Evolutionary conservation across 1,284 basidiomycete genomes (phyloP).

Genomic region (Caloboletus firmus): DNA sequence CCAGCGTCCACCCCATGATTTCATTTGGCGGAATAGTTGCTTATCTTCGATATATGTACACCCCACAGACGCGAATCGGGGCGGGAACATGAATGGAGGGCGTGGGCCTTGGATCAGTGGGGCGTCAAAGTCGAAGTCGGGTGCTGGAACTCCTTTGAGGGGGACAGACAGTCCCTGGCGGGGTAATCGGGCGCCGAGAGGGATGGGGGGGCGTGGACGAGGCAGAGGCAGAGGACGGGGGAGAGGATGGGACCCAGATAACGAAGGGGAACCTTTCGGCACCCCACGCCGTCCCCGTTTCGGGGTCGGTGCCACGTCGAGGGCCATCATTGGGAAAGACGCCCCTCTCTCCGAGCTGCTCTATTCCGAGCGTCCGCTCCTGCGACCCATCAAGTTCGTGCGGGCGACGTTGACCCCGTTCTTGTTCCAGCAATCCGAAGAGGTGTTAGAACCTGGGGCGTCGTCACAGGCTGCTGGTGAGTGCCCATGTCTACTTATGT

Average conservation of each 20-base stretch:
- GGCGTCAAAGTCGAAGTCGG: constrained; percentile 7
- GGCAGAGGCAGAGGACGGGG: constrained; percentile 27
- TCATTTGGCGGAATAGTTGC: not conserved
- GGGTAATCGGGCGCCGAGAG: constrained; percentile 17
- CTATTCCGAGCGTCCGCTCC: constrained; percentile 56
- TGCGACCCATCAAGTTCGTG: constrained; percentile 69
- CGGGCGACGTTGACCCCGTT: constrained; percentile 51
- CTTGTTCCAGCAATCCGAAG: constrained; percentile 66
- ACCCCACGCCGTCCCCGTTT: not conserved
- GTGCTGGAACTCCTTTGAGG: constrained; percentile 14
- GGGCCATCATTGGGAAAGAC: constrained; percentile 24
- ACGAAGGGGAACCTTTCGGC: not conserved
- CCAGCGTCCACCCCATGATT: not conserved
- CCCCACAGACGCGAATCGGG: not conserved
- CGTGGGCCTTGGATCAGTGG: constrained; percentile 6
- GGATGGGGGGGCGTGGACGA: constrained; percentile 24
- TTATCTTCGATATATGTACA: constrained; percentile 2
- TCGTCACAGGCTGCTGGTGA: constrained; percentile 51
- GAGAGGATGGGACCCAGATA: constrained; percentile 12
- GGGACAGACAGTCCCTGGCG: constrained; percentile 10
- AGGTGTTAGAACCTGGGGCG: constrained; percentile 56
- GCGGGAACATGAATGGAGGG: constrained; percentile 4
- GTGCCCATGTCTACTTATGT: constrained; percentile 17
- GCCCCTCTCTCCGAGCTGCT: constrained; percentile 57
- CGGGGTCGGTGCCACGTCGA: constrained; percentile 7